These are phyloP conservation scores for Xylaria sp. DNA, from an alignment of 2,329 filamentous ascomycete species.

Conservation along the genomic window DNA sequence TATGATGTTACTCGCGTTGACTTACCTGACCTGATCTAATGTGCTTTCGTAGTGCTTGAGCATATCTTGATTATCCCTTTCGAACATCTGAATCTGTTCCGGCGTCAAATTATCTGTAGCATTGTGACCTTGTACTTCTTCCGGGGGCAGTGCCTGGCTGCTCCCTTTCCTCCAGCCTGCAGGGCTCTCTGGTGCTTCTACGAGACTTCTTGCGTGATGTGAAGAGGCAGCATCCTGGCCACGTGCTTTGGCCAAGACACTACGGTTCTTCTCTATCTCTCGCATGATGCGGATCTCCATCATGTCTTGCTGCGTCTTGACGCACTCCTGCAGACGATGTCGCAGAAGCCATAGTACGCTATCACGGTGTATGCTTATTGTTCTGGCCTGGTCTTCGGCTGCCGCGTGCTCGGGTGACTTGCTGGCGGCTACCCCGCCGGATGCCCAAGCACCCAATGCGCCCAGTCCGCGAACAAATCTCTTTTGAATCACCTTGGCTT, in stretches of 20 bases:
- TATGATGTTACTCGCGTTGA: constrained; percentile 38
- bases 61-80: constrained; percentile 91
- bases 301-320: constrained; percentile 85
- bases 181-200: constrained; percentile 39
- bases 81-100: constrained; percentile 93
- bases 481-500: constrained; percentile 74
- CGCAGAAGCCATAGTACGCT: constrained; percentile 85
- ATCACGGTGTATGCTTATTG: constrained; percentile 77
- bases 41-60: constrained; percentile 92
- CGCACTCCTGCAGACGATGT: constrained; percentile 78
- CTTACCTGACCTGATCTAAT: constrained; percentile 92
- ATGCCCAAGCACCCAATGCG: constrained; percentile 70
- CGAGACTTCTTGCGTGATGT: constrained; percentile 26
- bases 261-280: constrained; percentile 90
- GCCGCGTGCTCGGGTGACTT: constrained; percentile 72
- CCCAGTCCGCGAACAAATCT: constrained; percentile 75
- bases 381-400: constrained; percentile 76
- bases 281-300: constrained; percentile 88
- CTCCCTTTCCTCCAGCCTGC: constrained; percentile 35
- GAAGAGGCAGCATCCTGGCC: constrained; percentile 44
- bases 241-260: constrained; percentile 77
- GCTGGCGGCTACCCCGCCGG: constrained; percentile 66
- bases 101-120: constrained; percentile 70
- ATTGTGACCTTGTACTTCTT: constrained; percentile 41
- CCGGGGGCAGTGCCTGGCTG: constrained; percentile 41